Percentiles rank a stretch among this genome's conserved stretches.
Conservation (phyloP, 768 basidiomycete species). For the Tylopilus felleus region DNA sequence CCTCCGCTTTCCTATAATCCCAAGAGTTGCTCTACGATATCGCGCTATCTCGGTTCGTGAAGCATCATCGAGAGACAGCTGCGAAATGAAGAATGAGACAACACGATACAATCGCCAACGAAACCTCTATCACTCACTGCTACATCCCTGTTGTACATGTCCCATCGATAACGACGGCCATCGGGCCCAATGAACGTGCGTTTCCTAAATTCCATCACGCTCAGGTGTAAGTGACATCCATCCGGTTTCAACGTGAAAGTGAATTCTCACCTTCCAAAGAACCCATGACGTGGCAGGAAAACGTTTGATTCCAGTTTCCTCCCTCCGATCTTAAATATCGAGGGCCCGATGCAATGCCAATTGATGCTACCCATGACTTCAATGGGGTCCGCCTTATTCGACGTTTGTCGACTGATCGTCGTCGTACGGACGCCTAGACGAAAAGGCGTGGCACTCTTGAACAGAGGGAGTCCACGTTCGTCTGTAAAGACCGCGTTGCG, state of each 20-base stretch:
- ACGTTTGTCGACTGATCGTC: constrained; percentile 15
- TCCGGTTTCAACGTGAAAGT: not conserved
- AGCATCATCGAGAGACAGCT: constrained; percentile 23
- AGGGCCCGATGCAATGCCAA: constrained; percentile 29
- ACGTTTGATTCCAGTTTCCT: constrained; percentile 21
- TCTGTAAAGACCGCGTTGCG: constrained; percentile 29
- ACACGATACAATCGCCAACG: not conserved
- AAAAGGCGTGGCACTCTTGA: constrained; percentile 26
- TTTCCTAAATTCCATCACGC: constrained; percentile 6
- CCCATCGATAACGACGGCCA: constrained; percentile 33
- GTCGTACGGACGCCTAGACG: constrained; percentile 15
- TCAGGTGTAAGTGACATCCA: not conserved
- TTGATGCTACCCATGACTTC: constrained; percentile 32
- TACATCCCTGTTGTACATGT: constrained; percentile 11
- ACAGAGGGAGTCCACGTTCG: constrained; percentile 24
- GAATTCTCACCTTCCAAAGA: constrained; percentile 13
- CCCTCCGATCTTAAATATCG: constrained; percentile 30
- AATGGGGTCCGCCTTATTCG: constrained; percentile 13
- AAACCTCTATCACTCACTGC: constrained; percentile 4
- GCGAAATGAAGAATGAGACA: not conserved
- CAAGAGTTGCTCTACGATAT: constrained; percentile 22
- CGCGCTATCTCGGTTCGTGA: constrained; percentile 15
- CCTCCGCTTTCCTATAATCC: constrained; percentile 24
- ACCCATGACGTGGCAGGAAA: constrained; percentile 23
- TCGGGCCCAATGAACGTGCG: constrained; percentile 33